These are phyloP conservation scores for Mortierella sp. DNA, from an alignment of 371 early-diverging fungal species.

Conservation along the genomic window DNA sequence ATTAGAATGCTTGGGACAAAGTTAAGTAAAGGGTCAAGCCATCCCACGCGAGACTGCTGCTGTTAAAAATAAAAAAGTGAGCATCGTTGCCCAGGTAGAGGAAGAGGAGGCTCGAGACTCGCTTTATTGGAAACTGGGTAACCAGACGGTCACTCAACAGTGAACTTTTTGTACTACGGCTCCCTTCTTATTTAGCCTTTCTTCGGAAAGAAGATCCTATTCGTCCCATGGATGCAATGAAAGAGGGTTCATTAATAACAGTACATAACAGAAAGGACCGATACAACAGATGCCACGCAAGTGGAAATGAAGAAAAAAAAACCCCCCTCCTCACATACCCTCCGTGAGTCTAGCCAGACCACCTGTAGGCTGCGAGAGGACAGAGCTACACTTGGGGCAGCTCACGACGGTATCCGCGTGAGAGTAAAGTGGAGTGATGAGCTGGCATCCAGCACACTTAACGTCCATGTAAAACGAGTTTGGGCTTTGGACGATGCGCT, in stretches of 20 bases:
- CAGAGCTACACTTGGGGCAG: conserved; percentile 95
- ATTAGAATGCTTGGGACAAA: no score
- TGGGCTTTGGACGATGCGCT: conserved; percentile 98
- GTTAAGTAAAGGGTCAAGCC: no score
- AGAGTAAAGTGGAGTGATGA: conserved; percentile 98
- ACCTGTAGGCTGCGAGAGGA: conserved; percentile 99
- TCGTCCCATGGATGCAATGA: no score
- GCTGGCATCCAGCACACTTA: conserved; percentile 96
- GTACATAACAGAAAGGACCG: no score
- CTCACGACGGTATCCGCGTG: conserved; percentile 99
- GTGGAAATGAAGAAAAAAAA: not conserved
- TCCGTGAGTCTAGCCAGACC: conserved; percentile 98
- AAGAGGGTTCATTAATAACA: not conserved
- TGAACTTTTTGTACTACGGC: not conserved
- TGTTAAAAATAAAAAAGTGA: no score
- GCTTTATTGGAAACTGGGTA: no score
- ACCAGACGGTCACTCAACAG: no score
- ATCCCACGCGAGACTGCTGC: no score
- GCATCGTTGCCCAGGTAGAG: no score
- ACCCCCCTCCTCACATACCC: conserved; percentile 52
- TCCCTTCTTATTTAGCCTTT: conserved; percentile 34
- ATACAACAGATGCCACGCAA: conserved; percentile 14
- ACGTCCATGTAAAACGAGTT: conserved; percentile 99
- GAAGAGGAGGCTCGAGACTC: no score
- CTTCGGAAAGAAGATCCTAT: conserved; percentile 49